phyloP scores from a whole-genome alignment of 805 yeast genomes.

The Candida tibetensis region DNA sequence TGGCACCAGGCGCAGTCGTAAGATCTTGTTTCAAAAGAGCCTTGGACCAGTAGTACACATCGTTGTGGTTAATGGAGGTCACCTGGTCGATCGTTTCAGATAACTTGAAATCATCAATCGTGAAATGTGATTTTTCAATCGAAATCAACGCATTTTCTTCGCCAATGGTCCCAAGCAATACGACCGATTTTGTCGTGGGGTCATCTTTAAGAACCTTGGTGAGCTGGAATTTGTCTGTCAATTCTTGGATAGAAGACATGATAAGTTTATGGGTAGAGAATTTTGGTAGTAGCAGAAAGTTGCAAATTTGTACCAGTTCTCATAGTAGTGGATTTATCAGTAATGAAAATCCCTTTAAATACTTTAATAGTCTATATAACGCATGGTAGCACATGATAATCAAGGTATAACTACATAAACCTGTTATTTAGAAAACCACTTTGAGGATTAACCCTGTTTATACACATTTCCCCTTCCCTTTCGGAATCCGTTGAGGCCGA shows the following conservation, averaged over 20 bases:
- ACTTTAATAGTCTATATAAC: no score
- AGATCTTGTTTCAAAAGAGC: conserved; percentile 48
- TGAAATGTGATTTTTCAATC: conserved; percentile 71
- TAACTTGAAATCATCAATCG: conserved; percentile 18
- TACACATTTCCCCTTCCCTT: no score
- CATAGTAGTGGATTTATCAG: no score
- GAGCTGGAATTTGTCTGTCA: conserved; percentile 44
- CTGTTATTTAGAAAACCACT: no score
- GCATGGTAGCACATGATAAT: no score
- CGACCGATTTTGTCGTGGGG: conserved; percentile 65
- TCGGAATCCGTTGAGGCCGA: no score
- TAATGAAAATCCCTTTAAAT: no score
- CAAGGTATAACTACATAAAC: no score
- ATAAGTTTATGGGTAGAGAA: no score
- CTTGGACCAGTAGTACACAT: conserved; percentile 81
- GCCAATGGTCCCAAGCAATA: conserved; percentile 65
- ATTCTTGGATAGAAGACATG: conserved; percentile 13
- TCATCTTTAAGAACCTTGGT: conserved; percentile 51
- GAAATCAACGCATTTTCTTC: conserved; percentile 62
- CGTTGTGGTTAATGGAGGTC: conserved; percentile 60
- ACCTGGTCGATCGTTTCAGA: conserved; percentile 18
- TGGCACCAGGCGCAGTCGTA: conserved; percentile 55
- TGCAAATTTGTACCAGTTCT: no score
- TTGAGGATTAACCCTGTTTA: no score
- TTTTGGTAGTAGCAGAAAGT: no score